Conservation (phyloP, 192 early-diverging fungal genomes). For the Coemansia sp. region DNA sequence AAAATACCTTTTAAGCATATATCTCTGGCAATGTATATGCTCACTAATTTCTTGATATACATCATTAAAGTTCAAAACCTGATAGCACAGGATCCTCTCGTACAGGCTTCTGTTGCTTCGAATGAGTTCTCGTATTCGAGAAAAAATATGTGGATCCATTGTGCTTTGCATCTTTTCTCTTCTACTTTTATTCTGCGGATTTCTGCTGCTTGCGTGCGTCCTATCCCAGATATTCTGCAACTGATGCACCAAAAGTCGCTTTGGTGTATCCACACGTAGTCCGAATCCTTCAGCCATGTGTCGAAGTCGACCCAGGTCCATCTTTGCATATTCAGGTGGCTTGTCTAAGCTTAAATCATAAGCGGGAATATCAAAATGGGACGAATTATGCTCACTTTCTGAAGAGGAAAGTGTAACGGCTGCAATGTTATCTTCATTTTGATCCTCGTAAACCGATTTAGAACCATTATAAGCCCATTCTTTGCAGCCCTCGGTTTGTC, state of each 20-base stretch:
- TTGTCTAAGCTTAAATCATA: neutral
- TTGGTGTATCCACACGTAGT: constrained; percentile 7
- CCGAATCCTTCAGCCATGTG: constrained; percentile 3
- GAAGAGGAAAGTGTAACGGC: neutral
- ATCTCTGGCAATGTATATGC: constrained; percentile 15
- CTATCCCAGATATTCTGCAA: constrained; percentile 1
- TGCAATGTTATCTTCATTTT: neutral
- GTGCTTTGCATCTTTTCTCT: neutral
- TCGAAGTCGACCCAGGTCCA: neutral
- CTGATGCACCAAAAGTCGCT: constrained; percentile 9
- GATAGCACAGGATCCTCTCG: constrained; percentile 31
- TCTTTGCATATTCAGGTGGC: constrained; percentile 1
- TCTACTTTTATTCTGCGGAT: neutral
- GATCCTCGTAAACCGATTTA: neutral
- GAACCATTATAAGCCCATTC: neutral
- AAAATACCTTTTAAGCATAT: constrained; percentile 29
- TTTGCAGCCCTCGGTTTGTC: neutral
- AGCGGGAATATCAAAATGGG: neutral
- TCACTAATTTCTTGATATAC: constrained; percentile 15
- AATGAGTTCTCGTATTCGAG: constrained; percentile 15
- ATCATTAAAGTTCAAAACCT: constrained; percentile 25
- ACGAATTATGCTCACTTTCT: neutral
- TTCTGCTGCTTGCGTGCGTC: neutral
- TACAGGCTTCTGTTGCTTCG: constrained; percentile 17
- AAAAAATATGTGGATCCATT: neutral